Base-by-base conservation (phyloP, 1,284 basidiomycete species). In the Cutaneotrichosporon curvatum region DNA sequence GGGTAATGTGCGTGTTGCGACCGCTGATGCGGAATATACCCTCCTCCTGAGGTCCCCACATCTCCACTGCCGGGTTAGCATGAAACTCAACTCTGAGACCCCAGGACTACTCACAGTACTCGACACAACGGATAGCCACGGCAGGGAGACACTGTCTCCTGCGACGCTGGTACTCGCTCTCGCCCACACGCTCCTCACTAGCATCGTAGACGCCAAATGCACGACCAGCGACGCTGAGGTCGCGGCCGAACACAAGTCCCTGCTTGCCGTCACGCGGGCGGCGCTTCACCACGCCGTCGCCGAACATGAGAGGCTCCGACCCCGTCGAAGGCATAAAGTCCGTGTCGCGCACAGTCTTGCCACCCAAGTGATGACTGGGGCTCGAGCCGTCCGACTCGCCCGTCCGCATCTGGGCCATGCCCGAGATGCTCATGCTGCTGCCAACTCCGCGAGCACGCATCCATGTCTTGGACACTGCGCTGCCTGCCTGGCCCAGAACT, bases 1-100 rank as follows among this genome's bases (percentile, higher is more conserved):
- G 83, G 10, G 78, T 71, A 25, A 89, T 76, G 71, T 92, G 88
- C 37, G 67, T 73, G 41, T 64, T 71, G 16, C 71, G 52, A 11
- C 72, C 72, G 34, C 67, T 70, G 51, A 73, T 70, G 28, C 72
- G 58, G 47, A 73, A 73, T 30, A 73, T 70, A 8, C 72, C 72
- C 52, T 73, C 72, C 51, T 73, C 72, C 33, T 68, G 63, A 4
- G 66, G 68, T 8, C 63, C 70, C 68, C 70, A 71, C 20, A 64
- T 60, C 25, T 62, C 57, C 18, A 73, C 70, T 69, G 48, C 15
- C n/a, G 11, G 20, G 35, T 48, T 40, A 51, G 47, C 12, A 44
- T 4, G 19, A 36, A 22, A 16, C 12, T 18, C 10, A 1, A 11
- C 15, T 28, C 12, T 28, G 7, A 7, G 25, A 28, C 12, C 25